Conservation (phyloP, 768 basidiomycete species). For the Panus rudis region DNA sequence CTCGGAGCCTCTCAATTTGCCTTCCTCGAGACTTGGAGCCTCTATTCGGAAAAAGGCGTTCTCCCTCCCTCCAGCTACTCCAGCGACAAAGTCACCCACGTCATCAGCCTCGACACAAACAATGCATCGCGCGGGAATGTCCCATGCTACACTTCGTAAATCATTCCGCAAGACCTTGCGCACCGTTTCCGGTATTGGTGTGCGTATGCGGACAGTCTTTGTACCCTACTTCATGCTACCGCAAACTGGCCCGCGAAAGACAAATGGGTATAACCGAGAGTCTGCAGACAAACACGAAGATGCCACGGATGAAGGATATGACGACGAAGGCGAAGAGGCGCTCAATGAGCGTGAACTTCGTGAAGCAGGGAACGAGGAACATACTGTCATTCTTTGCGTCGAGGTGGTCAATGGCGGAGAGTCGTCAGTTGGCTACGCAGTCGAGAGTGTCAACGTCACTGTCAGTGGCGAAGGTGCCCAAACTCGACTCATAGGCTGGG, state of each 20-base stretch:
- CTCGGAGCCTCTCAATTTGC: constrained; percentile 38
- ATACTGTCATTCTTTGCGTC: constrained; percentile 83
- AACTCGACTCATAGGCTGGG: constrained; percentile 44
- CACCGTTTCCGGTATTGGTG: constrained; percentile 77
- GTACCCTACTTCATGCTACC: constrained; percentile 78
- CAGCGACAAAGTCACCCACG: constrained; percentile 32
- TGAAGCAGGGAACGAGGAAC: constrained; percentile 71
- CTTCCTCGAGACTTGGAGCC: constrained; percentile 66
- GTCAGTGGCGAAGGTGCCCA: constrained; percentile 63
- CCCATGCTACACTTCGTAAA: constrained; percentile 66
- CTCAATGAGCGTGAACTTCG: constrained; percentile 30
- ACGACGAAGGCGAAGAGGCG: constrained; percentile 35
- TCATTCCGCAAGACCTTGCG: constrained; percentile 76
- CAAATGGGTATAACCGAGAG: constrained; percentile 24
- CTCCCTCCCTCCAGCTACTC: constrained; percentile 51
- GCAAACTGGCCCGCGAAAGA: constrained; percentile 18
- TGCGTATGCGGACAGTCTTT: constrained; percentile 92
- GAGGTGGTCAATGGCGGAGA: constrained; percentile 84
- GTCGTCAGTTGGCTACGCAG: constrained; percentile 58
- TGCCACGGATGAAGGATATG: no score
- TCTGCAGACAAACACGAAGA: constrained; percentile 21
- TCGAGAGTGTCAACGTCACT: constrained; percentile 69
- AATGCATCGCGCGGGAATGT: constrained; percentile 1
- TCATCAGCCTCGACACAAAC: constrained; percentile 1
- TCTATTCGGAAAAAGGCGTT: constrained; percentile 55